Evolutionary conservation across 192 early-diverging fungal genomes (phyloP), one percentile per base, ranked within the genome.

Genomic region (Coemansia sp.): DNA sequence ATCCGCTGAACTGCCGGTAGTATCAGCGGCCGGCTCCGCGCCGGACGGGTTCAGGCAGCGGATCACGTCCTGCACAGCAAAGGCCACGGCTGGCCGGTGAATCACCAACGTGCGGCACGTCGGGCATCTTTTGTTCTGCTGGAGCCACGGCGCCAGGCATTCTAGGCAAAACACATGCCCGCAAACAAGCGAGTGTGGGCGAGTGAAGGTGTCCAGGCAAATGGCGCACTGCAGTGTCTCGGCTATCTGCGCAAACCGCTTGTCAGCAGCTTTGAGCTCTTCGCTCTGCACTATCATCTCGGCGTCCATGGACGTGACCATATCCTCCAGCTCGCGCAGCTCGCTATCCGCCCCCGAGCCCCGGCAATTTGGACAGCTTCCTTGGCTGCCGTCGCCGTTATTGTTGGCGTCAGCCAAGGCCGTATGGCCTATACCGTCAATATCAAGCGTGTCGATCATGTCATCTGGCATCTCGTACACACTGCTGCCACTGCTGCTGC

Each of bases 151-250:
- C 37, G 44, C 29, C 14, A 68, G 50, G 14, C 73, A 76, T 9
- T 27, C 47, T 30, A 44, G 42, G 56, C 73, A 76, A 32, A 68
- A 76, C 20, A 53, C 53, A 37, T 76, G 73, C 5, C 73, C 73
- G 27, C 73, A 76, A 12, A 33, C 60, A 10, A 76, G 62, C 20
- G 65, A 51, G 29, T 58, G 57, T 10, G 73, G 65, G 27, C 51
- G 48, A 0, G 44, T 27, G 30, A 64, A 62, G 13, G 63, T 37
- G 17, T 76, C 73, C 9, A 68, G 44, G 31, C 73, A 76, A 3
- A 76, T 53, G 9, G 73, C 40, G 47, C 73, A 76, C 44, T 59
- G 60, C 5, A 71, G 43, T 12, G 59, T 37, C 27, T 52, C 38
- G 17, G 28, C 25, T 20, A 71, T 31, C 28, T 51, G 56, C 31